These are phyloP conservation scores for Nicotiana undulata DNA, from an alignment of 257 asterid genomes.

Conservation along the genomic window DNA sequence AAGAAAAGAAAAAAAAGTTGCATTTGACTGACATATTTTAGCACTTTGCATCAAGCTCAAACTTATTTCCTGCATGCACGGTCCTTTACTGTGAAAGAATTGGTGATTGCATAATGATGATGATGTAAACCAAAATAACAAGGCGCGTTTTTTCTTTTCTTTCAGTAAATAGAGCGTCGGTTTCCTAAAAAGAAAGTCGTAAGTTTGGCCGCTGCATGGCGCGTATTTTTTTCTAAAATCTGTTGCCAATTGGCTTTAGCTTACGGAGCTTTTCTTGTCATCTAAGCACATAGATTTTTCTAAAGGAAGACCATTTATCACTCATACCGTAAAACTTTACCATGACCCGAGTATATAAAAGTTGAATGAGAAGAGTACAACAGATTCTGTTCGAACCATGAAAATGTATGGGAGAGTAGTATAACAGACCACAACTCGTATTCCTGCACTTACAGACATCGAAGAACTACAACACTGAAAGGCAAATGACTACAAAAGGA, in stretches of 20 bases:
- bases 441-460: background rate
- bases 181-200: constrained; percentile 96
- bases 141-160: too few species aligned
- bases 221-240: constrained; percentile 20
- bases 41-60: background rate
- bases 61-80: background rate
- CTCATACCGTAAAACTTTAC: background rate
- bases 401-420: background rate
- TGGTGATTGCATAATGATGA: background rate
- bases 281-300: background rate
- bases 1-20: background rate
- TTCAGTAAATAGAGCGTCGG: constrained; percentile 38
- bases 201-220: constrained; percentile 98
- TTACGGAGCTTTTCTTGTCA: background rate
- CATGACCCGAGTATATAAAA: background rate
- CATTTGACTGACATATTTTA: background rate
- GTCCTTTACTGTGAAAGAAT: too few species aligned
- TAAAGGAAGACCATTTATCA: background rate
- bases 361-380: too few species aligned
- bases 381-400: background rate
- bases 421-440: background rate
- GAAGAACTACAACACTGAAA: background rate
- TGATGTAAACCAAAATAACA: background rate
- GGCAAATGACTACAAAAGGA: background rate
- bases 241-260: background rate